Evolutionary conservation across 1,139 yeast genomes (phyloP).

Genomic region (Torulaspora globosa): DNA sequence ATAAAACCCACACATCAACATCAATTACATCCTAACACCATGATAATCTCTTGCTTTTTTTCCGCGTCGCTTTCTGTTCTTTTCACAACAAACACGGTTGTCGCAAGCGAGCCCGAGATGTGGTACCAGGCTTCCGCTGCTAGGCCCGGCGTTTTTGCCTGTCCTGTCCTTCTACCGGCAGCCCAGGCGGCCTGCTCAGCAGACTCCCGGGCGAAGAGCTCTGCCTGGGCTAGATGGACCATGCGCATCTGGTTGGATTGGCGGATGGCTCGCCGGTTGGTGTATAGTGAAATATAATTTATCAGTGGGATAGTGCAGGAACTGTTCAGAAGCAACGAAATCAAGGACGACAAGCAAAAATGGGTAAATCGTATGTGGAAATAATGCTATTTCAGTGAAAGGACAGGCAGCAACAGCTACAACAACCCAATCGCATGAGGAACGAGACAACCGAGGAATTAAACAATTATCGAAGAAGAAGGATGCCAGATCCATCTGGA

Average conservation of each 20-base stretch:
- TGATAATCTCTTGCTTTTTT: background rate
- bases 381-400: background rate
- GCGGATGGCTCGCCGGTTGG: conserved; percentile 1
- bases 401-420: background rate
- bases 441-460: background rate
- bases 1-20: background rate
- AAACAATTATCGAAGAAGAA: background rate
- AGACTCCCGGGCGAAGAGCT: background rate
- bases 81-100: no score
- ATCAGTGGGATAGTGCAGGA: background rate
- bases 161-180: background rate
- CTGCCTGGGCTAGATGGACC: background rate
- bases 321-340: conserved; percentile 14
- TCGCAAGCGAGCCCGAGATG: background rate
- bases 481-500: background rate
- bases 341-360: conserved; percentile 38
- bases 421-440: conserved; percentile 12
- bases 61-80: background rate
- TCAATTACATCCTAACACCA: background rate
- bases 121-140: background rate
- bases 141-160: background rate
- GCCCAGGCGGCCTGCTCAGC: no score
- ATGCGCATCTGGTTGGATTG: background rate
- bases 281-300: conserved; percentile 8
- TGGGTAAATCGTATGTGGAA: conserved; percentile 41